phyloP scores from a whole-genome alignment of 768 basidiomycete species.

The Mycena alexandri region DNA sequence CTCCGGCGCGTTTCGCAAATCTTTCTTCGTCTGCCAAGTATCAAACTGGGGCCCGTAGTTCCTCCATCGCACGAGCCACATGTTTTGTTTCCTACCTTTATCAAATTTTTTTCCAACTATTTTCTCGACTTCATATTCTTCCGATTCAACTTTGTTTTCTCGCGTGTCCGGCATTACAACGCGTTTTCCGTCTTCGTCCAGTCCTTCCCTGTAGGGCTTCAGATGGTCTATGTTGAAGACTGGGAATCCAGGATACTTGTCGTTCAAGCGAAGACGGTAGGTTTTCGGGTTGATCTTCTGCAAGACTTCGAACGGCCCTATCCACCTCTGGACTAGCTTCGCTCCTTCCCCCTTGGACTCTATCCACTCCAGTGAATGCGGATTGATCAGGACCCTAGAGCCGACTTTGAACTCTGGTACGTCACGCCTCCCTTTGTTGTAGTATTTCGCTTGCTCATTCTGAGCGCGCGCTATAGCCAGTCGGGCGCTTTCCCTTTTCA shows the following conservation, averaged over 20 bases:
- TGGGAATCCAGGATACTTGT: background rate
- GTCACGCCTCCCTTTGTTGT: background rate
- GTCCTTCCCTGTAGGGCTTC: background rate
- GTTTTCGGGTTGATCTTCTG: background rate
- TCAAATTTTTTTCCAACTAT: background rate
- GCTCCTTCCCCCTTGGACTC: background rate
- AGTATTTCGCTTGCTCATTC: background rate
- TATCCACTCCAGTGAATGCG: background rate
- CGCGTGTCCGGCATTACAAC: background rate
- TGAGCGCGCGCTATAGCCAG: background rate
- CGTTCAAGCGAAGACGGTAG: background rate
- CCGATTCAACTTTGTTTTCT: background rate
- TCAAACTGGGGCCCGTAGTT: background rate
- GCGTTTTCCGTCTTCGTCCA: background rate
- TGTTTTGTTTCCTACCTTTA: background rate
- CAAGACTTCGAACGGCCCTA: background rate
- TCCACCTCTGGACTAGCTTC: background rate
- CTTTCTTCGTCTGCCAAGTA: background rate
- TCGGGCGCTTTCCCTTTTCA: background rate
- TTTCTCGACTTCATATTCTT: background rate
- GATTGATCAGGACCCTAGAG: background rate
- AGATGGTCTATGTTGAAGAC: background rate
- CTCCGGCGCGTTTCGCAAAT: constrained; percentile 1
- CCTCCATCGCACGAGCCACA: background rate
- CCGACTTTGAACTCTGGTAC: background rate